Percentiles rank a stretch among this genome's conserved stretches.
These are phyloP conservation scores for Boletus coccyginus DNA, from an alignment of 768 basidiomycete genomes.

Conservation along the genomic window DNA sequence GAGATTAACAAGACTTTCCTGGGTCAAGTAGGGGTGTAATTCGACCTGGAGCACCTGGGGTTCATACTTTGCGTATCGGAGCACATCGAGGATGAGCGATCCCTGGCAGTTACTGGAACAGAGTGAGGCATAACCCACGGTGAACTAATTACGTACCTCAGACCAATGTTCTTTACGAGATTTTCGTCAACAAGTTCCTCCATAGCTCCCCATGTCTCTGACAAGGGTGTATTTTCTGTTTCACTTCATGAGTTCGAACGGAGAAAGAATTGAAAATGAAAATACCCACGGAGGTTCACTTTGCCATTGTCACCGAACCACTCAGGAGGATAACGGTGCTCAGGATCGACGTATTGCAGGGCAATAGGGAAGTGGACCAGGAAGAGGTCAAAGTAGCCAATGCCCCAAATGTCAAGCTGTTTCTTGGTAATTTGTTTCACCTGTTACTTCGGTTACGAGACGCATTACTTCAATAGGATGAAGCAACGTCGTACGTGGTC, in stretches of 20 bases:
- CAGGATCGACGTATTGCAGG: conserved; percentile 75
- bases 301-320: conserved; percentile 77
- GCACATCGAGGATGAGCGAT: conserved; percentile 67
- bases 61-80: conserved; percentile 69
- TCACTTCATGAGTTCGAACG: not conserved
- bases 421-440: conserved; percentile 53
- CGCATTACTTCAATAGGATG: not conserved
- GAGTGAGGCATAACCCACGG: not conserved
- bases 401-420: conserved; percentile 79
- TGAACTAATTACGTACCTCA: conserved; percentile 45
- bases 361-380: conserved; percentile 85
- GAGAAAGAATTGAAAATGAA: not conserved
- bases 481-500: conserved; percentile 53
- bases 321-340: conserved; percentile 74
- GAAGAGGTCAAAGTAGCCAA: conserved; percentile 82
- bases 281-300: conserved; percentile 55
- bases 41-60: conserved; percentile 62
- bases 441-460: conserved; percentile 27
- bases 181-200: conserved; percentile 75
- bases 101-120: conserved; percentile 67
- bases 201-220: conserved; percentile 83
- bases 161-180: conserved; percentile 73
- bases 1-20: conserved; percentile 44
- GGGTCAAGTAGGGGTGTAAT: conserved; percentile 54
- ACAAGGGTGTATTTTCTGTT: conserved; percentile 63